Conservation (phyloP, 345 rosid species). For the Gossypioides kirkii region DNA sequence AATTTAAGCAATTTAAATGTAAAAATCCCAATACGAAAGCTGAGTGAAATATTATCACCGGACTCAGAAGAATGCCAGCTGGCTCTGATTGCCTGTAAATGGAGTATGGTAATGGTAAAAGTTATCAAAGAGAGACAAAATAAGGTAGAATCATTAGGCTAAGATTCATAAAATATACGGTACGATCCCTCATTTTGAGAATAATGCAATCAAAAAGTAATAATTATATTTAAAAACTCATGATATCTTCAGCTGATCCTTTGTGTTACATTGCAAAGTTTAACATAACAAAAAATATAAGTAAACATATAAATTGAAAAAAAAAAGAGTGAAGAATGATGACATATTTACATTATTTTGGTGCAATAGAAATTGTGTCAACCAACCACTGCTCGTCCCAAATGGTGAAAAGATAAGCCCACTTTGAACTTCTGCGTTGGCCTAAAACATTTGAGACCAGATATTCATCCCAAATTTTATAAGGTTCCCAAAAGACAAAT, state of each 20-base stretch:
- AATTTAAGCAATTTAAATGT: not conserved
- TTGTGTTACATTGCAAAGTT: not conserved
- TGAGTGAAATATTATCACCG: not conserved
- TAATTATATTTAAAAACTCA: not conserved
- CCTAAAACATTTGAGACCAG: not conserved
- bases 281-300: not conserved
- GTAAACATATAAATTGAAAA: not conserved
- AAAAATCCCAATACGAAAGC: not conserved
- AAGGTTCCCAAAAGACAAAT: not conserved
- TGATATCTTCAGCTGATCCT: not conserved
- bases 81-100: conserved; percentile 7
- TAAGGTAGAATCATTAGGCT: not conserved
- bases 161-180: not conserved
- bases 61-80: not conserved
- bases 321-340: not conserved
- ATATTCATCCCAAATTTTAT: too few species aligned
- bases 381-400: not conserved
- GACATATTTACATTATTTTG: not conserved
- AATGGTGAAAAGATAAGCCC: not conserved
- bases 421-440: not conserved
- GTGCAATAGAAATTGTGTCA: not conserved
- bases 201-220: not conserved
- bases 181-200: not conserved
- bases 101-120: not conserved
- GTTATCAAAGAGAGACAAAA: not conserved